Evolutionary conservation across 768 basidiomycete genomes (phyloP), one percentile per base, ranked within the genome.

Genomic region (Dentipellis sp.): DNA sequence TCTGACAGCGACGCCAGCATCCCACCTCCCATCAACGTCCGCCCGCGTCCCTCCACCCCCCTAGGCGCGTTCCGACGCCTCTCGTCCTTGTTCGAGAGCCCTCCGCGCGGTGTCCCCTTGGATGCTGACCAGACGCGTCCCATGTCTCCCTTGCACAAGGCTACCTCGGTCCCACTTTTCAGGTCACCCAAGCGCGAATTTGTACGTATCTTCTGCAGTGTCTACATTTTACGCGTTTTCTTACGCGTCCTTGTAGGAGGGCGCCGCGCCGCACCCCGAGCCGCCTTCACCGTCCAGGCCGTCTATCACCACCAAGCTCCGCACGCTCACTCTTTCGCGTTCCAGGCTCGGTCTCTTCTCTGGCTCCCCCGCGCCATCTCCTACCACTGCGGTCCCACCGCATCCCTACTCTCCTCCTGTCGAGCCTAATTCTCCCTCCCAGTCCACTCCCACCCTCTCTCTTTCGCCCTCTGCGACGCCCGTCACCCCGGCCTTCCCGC

Each of bases 401-500:
- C 14, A 29, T 29, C 39, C 29, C 14, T 42, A 45, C 21, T 49
- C 53, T 37, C 53, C 48, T 37, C 42, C 50, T 10, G 37, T n/a
- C 22, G 51, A 2, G 50, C 60, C 21, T 50, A 52, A n/a, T 17
- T 45, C 42, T 19, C 42, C 42, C 14, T n/a, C 42, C n/a, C 42
- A 45, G 16, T 45, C 42, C 19, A 45, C 42, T 17, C 42, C 42
- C n/a, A 45, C n/a, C 19, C 42, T 45, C 7, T 59, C 50, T 34
- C 39, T 35, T 48, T 54, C 52, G 11, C 57, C 53, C 35, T 36
- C 60, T 2, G 36, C 52, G 42, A 48, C 58, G 7, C 11, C 50
- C 4, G 17, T 23, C 34, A 36, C 50, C n/a, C 19, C 52, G 14
- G 58, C 35, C 22, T 47, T 10, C 29, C 47, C 14, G 1, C 39